Base-by-base conservation (phyloP, 768 basidiomycete species). In the Terana coerulea region DNA sequence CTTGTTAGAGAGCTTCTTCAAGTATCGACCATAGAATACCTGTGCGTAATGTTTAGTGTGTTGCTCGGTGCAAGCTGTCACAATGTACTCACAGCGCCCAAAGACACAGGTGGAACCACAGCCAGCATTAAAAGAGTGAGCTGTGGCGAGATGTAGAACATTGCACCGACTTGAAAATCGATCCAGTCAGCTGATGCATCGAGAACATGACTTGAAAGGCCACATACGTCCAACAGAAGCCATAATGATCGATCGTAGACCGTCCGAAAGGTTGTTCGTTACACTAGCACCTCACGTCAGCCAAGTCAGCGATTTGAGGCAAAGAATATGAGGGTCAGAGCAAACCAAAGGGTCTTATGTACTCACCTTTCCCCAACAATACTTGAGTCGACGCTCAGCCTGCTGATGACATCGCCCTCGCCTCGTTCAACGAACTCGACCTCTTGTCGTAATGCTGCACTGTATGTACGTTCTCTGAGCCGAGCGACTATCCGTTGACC, bases 1-100 rank as follows among this genome's bases (percentile, higher is more conserved):
- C 61, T 84, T 74, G 60, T 91, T 92, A 6, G 91, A 91, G 3
- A 99, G 79, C 54, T 84, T 87, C 65, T 94, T 92, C 48, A 99
- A 72, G 69, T 98, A 99, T 11, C 94, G 83, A 56, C 95, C 95
- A 61, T 99, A 99, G 66, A 93, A 89, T 11, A 98, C 91, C 89
- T 95, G 55, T 19, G 17, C 28, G 21, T 8, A 21, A 11, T 14
- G 0, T 22, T 44, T 19, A 49, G 40, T 47, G 51, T 59, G 51
- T 53, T 51, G 51, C 11, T 39, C 41, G 29, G 44, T 48, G 44
- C 35, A 57, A 14, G 66, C 56, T 10, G 14, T 17, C 34, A 54
- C 71, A 75, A 26, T 65, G 63, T 21, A 72, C 77, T 34, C 71
- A 95, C 80, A 61, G 93, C 86, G 58, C 90, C 90, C 48, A 93